Base-by-base conservation (phyloP, 208 protist genomes). In the Trypanosoma rangeli region DNA sequence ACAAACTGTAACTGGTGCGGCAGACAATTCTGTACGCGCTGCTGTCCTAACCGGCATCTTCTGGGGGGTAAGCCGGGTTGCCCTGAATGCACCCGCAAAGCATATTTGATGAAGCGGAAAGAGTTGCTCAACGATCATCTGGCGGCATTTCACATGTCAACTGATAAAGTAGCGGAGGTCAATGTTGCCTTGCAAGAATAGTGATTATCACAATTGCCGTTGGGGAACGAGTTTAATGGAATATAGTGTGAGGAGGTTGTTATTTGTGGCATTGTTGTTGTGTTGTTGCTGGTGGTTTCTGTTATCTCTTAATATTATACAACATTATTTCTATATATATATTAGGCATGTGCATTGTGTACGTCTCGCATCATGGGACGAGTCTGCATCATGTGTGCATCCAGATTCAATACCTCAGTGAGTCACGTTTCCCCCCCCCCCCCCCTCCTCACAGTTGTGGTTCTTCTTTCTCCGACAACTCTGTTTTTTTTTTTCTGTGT, bases 1-100 rank as follows among this genome's bases (percentile, higher is more conserved):
- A 89, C 80, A 24, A 95, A 95, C 78, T 95, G 90, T 68, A 80
- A 91, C 65, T 90, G 83, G 84, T 95, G 90, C 52, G 90, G 90
- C 5, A 68, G 83, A 5, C 78, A 90, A 70, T 74, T 92, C 20
- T 95, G 90, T 75, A 79, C 52, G 1, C 81, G 83, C 15, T 95
- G 90, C 74, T 93, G 86, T 60, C 90, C 90, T 4, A 62, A 76
- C 9, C 82, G 80, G 18, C 73, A 93, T 63, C 76, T 95, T 22
- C 71, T 93, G 22, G 54, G 76, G 22, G 81, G 84, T 33, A 87
- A 89, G 35, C 90, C 90, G 3, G 85, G 80, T 18, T 95, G 90
- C 68, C 74, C 53, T 20, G 79, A 76, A 18, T 95, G 90, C 71
- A 89, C 81, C 8, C 70, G 73, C 12, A 78, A 72, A 35, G 90